Base-by-base conservation (phyloP, 192 early-diverging fungal genomes). In the Podila clonocystis region DNA sequence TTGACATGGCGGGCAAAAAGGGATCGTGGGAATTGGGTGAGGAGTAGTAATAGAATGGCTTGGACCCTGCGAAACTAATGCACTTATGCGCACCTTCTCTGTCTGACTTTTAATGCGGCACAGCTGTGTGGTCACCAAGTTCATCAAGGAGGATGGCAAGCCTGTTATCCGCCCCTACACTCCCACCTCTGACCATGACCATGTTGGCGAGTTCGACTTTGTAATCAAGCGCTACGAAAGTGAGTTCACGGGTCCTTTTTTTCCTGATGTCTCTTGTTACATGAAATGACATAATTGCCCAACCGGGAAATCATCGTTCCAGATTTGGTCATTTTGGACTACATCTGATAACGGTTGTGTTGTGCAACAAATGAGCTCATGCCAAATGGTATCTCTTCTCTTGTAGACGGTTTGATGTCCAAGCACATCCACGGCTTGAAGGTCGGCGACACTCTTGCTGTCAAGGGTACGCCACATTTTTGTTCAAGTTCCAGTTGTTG, bases 111-210 rank as follows among this genome's bases (percentile, higher is more conserved):
- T 55, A 55, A 55, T 55, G 24, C n/a, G 50, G 6, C 1, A n/a
- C n/a, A 55, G 52, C 52, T 94, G 92, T 68, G 84, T 98, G 55
- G 85, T 98, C 29, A 94, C 94, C 38, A 92, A 93, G 85, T 89
- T 90, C 63, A 70, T 75, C 48, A 91, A 88, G 74, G 82, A 86
- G 58, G 89, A 91, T 68, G 91, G 91, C 60, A 87, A 85, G 65
- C 82, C 88, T 50, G 88, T 93, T 31, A 92, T 95, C 58, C 91
- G 94, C 67, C 92, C 92, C 13, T 95, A 95, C 86, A 93, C 92
- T 11, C 92, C 94, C 38, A 88, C 91, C 17, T 87, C 88, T 13
- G 58, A 67, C 28, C 82, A 78, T 33, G 85, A 85, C 63, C 75
- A 72, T 13, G 67, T 84, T 36, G 92, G 90, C 34, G 76, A 85